Conservation (phyloP, 2,329 filamentous ascomycete genomes). For the Ilyonectria robusta region DNA sequence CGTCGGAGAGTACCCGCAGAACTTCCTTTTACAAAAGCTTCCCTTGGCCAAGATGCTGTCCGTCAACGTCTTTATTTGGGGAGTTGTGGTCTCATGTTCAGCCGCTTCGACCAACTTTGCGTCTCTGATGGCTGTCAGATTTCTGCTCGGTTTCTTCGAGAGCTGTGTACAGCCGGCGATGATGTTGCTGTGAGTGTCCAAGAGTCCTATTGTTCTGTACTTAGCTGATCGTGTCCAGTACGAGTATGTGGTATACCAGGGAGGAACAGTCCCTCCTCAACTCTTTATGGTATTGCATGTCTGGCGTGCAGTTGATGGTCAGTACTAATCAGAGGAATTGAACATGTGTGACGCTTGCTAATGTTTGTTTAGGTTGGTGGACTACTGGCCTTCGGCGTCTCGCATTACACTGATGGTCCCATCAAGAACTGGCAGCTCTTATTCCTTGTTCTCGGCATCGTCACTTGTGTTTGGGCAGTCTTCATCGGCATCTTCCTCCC, state of each 20-base stretch:
- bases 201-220: background rate
- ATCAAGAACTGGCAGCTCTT: slow-evolving; percentile 55
- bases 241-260: slow-evolving; percentile 35
- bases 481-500: slow-evolving; percentile 60
- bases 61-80: slow-evolving; percentile 60
- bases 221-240: slow-evolving; percentile 6
- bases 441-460: slow-evolving; percentile 58
- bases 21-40: slow-evolving; percentile 61
- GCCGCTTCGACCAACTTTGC: slow-evolving; percentile 56
- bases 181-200: slow-evolving; percentile 54
- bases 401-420: slow-evolving; percentile 47
- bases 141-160: slow-evolving; percentile 62
- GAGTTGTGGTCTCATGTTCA: slow-evolving; percentile 53
- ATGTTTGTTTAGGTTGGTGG: slow-evolving; percentile 48
- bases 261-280: slow-evolving; percentile 35
- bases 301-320: slow-evolving; percentile 54
- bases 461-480: slow-evolving; percentile 53
- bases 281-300: slow-evolving; percentile 51
- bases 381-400: slow-evolving; percentile 55
- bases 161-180: slow-evolving; percentile 61
- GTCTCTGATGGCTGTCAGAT: slow-evolving; percentile 56
- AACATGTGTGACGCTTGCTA: background rate
- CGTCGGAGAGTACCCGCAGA: slow-evolving; percentile 61
- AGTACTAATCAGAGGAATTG: too few relatives aligned
- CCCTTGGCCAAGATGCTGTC: slow-evolving; percentile 61